phyloP scores from a whole-genome alignment of 1,284 basidiomycete species.

The Irpex sp. region DNA sequence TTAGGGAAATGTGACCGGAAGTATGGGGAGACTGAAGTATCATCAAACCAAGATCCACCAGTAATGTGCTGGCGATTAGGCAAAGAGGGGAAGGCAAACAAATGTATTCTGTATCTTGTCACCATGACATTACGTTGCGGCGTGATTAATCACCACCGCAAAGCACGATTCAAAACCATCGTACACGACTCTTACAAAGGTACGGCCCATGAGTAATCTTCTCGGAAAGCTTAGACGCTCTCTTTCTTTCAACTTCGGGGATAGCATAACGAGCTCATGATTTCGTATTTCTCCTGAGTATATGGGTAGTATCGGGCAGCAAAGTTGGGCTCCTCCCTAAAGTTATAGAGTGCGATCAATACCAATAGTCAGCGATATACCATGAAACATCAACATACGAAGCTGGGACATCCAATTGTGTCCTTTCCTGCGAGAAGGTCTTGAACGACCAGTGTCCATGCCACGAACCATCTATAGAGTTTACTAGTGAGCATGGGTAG shows the following conservation, averaged over 20 bases:
- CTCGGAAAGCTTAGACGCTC: background rate
- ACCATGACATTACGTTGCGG: too few relatives aligned
- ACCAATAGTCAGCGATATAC: background rate
- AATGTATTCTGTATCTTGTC: too few relatives aligned
- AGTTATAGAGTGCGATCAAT: background rate
- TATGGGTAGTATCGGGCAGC: constrained; percentile 34
- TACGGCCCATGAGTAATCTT: background rate
- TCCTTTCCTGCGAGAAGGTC: constrained; percentile 43
- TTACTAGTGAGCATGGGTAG: background rate
- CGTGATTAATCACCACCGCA: too few relatives aligned
- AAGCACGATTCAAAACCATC: too few relatives aligned
- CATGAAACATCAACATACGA: constrained; percentile 21
- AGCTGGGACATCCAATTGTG: constrained; percentile 37
- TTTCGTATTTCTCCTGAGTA: constrained; percentile 24
- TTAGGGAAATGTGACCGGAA: too few relatives aligned
- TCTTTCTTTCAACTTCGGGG: background rate
- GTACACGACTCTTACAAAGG: background rate
- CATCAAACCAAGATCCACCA: too few relatives aligned
- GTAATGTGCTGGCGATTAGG: too few relatives aligned
- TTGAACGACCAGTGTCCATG: constrained; percentile 38
- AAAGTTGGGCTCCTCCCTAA: constrained; percentile 30
- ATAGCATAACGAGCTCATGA: constrained; percentile 1
- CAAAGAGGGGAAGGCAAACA: too few relatives aligned
- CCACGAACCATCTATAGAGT: constrained; percentile 38
- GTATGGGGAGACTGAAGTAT: too few relatives aligned